phyloP scores from a whole-genome alignment of 2,329 filamentous ascomycete species.

The Neobulgaria alba region DNA sequence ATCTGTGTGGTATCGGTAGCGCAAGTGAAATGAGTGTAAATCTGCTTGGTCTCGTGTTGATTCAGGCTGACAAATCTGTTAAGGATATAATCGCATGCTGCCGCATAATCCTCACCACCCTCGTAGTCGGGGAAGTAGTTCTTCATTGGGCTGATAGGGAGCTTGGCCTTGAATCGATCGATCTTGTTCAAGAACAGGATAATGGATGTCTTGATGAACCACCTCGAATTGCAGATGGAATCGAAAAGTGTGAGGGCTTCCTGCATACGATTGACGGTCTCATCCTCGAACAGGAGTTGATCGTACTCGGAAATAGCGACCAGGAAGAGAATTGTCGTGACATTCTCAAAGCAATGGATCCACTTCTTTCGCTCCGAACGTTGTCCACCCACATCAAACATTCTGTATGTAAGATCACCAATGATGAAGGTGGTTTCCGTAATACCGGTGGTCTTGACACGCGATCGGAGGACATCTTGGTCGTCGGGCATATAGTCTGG shows the following conservation, averaged over 20 bases:
- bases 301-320: conserved; percentile 96
- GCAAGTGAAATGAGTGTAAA: conserved; percentile 99
- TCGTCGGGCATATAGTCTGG: conserved; percentile 81
- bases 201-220: conserved; percentile 86
- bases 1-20: conserved; percentile 98
- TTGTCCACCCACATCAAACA: conserved; percentile 74
- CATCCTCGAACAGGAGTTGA: conserved; percentile 91
- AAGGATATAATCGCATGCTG: conserved; percentile 96
- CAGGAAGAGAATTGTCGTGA: conserved; percentile 83
- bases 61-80: conserved; percentile 98
- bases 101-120: conserved; percentile 89
- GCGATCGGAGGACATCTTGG: conserved; percentile 87
- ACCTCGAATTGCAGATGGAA: conserved; percentile 79
- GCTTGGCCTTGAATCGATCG: conserved; percentile 80
- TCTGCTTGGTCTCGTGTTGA: conserved; percentile 98
- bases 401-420: conserved; percentile 87
- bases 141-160: conserved; percentile 73
- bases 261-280: conserved; percentile 93
- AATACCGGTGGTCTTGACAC: conserved; percentile 89
- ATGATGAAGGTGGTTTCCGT: conserved; percentile 93
- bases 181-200: conserved; percentile 90
- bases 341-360: conserved; percentile 72
- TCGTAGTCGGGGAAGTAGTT: conserved; percentile 90
- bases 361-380: conserved; percentile 70
- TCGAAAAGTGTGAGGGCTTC: conserved; percentile 81